Conservation (phyloP, 306 rosid species). For the Rosa persica region DNA sequence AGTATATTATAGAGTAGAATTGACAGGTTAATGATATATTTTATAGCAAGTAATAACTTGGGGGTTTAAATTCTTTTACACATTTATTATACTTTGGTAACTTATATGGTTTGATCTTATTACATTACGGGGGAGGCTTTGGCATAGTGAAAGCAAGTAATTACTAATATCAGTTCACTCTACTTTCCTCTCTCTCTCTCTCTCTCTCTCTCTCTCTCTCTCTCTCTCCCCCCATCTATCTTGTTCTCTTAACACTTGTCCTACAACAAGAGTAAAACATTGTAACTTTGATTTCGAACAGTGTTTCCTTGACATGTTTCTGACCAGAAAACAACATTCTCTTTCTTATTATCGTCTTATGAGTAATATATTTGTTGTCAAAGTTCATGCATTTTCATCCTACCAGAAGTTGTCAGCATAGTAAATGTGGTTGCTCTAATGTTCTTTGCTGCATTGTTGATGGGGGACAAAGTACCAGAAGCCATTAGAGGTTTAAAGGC, state of each 20-base stretch:
- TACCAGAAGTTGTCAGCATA: neutral
- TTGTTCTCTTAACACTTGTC: neutral
- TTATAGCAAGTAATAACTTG: neutral
- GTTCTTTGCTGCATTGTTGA: neutral
- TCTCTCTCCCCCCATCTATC: neutral
- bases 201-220: too few species aligned
- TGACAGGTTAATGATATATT: neutral
- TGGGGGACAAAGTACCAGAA: neutral
- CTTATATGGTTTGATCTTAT: neutral
- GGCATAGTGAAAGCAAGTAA: too few species aligned
- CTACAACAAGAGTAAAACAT: neutral
- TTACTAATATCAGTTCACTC: neutral
- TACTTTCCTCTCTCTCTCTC: neutral
- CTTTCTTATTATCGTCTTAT: neutral
- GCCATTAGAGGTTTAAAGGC: neutral
- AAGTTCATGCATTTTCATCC: neutral
- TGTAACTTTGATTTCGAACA: neutral
- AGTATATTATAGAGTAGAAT: neutral
- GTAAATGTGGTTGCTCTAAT: neutral
- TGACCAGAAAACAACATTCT: neutral
- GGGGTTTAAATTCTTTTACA: neutral
- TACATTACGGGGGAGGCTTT: too few species aligned
- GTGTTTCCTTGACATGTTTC: neutral
- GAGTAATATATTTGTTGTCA: neutral
- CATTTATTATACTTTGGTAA: neutral